Evolutionary conservation across 805 yeast genomes (phyloP).

Genomic region (Candida dajiaensis): DNA sequence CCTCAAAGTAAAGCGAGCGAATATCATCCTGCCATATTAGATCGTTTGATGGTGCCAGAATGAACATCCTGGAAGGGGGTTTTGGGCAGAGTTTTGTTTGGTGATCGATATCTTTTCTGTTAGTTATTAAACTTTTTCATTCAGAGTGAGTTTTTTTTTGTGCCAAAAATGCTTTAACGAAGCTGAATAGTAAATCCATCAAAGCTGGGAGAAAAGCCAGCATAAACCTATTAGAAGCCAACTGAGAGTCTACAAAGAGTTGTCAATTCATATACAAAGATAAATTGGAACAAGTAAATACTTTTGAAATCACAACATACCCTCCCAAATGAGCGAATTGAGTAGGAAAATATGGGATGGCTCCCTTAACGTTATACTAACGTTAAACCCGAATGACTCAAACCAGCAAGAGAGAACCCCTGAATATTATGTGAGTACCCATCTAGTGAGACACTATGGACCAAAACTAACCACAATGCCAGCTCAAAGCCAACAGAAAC

Average conservation of each 20-base stretch:
- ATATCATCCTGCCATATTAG: conserved; percentile 12
- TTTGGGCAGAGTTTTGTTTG: background rate
- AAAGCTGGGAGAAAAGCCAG: too few species aligned
- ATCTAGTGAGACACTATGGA: background rate
- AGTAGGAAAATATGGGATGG: conserved; percentile 47
- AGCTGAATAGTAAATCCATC: too few species aligned
- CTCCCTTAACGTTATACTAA: conserved; percentile 37
- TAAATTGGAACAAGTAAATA: too few species aligned
- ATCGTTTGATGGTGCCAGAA: conserved; percentile 1
- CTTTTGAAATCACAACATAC: too few species aligned
- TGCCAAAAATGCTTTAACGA: background rate
- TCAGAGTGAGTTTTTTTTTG: background rate
- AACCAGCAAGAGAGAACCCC: conserved; percentile 14
- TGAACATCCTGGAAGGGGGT: background rate
- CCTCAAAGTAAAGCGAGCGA: conserved; percentile 4
- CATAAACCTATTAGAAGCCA: too few species aligned
- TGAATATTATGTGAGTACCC: conserved; percentile 9
- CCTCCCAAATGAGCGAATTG: background rate
- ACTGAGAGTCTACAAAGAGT: too few species aligned
- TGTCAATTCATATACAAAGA: too few species aligned
- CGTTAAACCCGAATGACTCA: conserved; percentile 21
- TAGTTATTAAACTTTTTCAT: background rate
- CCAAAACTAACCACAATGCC: conserved; percentile 2
- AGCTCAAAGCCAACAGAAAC: conserved; percentile 33
- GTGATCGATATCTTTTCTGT: background rate